phyloP scores from a whole-genome alignment of 2,329 filamentous ascomycete genomes.

The Penicillium sp. region DNA sequence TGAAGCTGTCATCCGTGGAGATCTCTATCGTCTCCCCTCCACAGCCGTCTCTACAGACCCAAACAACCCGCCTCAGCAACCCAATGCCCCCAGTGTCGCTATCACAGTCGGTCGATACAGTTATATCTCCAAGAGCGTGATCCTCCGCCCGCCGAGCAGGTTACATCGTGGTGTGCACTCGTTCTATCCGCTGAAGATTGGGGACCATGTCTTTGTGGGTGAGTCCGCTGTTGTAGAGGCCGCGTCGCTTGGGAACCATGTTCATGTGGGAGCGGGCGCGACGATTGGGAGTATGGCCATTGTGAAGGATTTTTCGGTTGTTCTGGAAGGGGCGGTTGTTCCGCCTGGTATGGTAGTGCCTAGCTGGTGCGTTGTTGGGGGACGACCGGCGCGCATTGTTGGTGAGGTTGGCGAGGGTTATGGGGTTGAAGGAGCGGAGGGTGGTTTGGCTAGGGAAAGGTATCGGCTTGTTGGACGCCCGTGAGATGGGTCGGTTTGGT shows the following conservation, averaged over 20 bases:
- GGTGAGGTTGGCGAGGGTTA: constrained; percentile 66
- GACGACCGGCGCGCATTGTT: constrained; percentile 74
- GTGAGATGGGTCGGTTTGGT: constrained; percentile 1
- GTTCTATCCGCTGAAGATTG: constrained; percentile 84
- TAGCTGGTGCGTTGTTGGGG: constrained; percentile 88
- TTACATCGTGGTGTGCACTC: constrained; percentile 67
- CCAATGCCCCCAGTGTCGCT: constrained; percentile 45
- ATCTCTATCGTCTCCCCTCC: constrained; percentile 63
- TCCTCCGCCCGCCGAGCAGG: constrained; percentile 79
- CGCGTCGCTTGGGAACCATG: constrained; percentile 78
- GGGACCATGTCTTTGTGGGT: constrained; percentile 91
- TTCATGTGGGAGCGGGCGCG: constrained; percentile 76
- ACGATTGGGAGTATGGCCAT: constrained; percentile 85
- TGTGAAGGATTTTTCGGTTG: constrained; percentile 87
- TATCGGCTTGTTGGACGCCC: constrained; percentile 41
- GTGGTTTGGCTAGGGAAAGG: constrained; percentile 44
- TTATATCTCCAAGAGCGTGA: constrained; percentile 75
- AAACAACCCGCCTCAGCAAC: constrained; percentile 35
- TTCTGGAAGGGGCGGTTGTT: constrained; percentile 81
- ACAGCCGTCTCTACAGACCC: constrained; percentile 27
- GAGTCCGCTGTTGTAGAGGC: constrained; percentile 75
- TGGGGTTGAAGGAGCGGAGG: constrained; percentile 47
- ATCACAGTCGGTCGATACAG: constrained; percentile 91
- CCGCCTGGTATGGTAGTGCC: constrained; percentile 89
- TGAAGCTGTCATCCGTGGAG: constrained; percentile 90